Evolutionary conservation across 345 rosid species (phyloP), one percentile per base, ranked within the genome.

Genomic region (Pelargonium nanum): DNA sequence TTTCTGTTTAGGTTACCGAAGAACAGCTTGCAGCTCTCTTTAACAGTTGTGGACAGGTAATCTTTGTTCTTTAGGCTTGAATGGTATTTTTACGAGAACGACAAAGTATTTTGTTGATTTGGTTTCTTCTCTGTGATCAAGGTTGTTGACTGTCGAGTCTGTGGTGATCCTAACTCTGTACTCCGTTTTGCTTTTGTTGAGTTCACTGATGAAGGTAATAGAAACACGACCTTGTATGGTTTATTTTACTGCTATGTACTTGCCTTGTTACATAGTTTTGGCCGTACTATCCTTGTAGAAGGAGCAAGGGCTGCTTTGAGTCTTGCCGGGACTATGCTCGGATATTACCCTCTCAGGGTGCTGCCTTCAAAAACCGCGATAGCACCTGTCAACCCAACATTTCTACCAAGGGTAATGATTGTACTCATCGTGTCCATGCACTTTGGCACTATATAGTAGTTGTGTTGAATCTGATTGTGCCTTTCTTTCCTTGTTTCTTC

Each of bases 311-410:
- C 81, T 80, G 97, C 99, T 69, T 73, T 94, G 78, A 81, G 55
- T 70, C 77, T 94, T 87, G 77, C 95, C 0, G 99, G 97, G 32
- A 94, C 93, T 19, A 74, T 94, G 66, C 95, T 94, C 20, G 97
- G 99, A 23, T 88, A 67, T 74, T 90, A 90, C 74, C 99, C 99
- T 26, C 81, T 94, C 40, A 83, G 74, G 68, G 99, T 94, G 73
- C 80, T 88, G 80, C 97, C 99, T 73, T 94, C 99, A 34, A 94
- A 85, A 83, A 94, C 99, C 19, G 99, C 99, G 5, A 94, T 94
- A 60, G 99, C 99, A 22, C 99, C 99, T 25, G 99, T 94, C 68
- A 94, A 94, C 80, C 99, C 99, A 15, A 88, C 96, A 17, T 94
- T 86, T 65, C 78, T 94, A 77, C 99, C 99, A 8, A 80, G 88